phyloP scores from a whole-genome alignment of 257 asterid genomes.

The Echites panduratus region DNA sequence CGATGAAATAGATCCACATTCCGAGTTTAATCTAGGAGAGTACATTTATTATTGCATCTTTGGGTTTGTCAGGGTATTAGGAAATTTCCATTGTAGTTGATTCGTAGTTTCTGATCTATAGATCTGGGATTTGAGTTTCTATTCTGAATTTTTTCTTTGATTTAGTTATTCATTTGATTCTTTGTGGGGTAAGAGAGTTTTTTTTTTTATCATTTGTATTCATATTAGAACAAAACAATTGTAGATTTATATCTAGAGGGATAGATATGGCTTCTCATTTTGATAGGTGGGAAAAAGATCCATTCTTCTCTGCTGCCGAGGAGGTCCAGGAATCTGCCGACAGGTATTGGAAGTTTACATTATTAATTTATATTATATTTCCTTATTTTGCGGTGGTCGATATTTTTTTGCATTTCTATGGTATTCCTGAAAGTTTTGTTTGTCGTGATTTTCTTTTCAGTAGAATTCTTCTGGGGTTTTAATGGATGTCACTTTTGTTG shows the following conservation, averaged over 20 bases:
- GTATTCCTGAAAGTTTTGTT: not conserved
- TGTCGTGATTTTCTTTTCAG: not conserved
- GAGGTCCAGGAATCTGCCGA: constrained; percentile 97
- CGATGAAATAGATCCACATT: not conserved
- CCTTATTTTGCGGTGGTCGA: not conserved
- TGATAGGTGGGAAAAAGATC: constrained; percentile 95
- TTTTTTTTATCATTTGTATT: not conserved
- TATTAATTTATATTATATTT: not conserved
- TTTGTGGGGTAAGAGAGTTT: not conserved
- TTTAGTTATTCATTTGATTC: not conserved
- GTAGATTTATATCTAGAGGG: not conserved
- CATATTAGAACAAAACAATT: not conserved
- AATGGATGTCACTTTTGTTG: not conserved
- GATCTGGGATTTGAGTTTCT: constrained; percentile 2
- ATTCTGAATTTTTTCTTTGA: not conserved
- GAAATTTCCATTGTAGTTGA: not conserved
- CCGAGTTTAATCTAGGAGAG: not conserved
- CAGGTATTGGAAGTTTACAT: constrained; percentile 37
- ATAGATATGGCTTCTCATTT: constrained; percentile 43
- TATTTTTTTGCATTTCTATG: not conserved
- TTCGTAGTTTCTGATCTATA: not conserved
- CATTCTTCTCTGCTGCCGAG: constrained; percentile 87
- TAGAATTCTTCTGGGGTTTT: not conserved
- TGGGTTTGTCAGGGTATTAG: not conserved
- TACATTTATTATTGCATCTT: not conserved